These are phyloP conservation scores for Entomortierella beljakovae DNA, from an alignment of 192 early-diverging fungal genomes.

Conservation along the genomic window DNA sequence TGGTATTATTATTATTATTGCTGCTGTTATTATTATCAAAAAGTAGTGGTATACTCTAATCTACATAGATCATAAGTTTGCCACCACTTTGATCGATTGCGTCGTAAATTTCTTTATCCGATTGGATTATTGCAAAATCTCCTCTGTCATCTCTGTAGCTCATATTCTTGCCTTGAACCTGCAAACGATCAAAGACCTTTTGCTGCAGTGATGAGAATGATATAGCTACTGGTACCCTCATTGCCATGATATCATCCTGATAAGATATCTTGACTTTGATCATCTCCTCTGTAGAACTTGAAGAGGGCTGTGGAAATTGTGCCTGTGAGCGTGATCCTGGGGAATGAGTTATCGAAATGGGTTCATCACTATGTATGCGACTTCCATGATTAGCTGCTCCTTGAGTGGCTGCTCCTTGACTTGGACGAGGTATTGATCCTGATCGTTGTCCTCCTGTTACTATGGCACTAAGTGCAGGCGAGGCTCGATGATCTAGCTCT, in stretches of 20 bases:
- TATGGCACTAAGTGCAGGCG: constrained; percentile 1
- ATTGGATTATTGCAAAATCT: constrained; percentile 22
- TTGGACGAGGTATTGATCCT: no score
- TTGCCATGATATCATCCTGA: constrained; percentile 78
- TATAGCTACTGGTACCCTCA: constrained; percentile 69
- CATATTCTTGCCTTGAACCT: constrained; percentile 7
- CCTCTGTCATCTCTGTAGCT: constrained; percentile 47
- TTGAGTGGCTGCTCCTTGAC: no score
- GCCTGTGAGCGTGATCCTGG: constrained; percentile 32
- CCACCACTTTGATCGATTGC: constrained; percentile 53
- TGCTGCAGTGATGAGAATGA: constrained; percentile 65
- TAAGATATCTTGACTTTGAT: constrained; percentile 81
- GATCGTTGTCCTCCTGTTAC: background rate
- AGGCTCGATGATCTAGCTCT: constrained; percentile 26
- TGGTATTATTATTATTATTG: no score
- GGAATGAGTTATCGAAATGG: constrained; percentile 10
- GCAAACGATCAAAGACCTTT: constrained; percentile 70
- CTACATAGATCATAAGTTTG: constrained; percentile 49
- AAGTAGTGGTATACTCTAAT: constrained; percentile 5
- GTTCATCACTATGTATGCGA: constrained; percentile 26
- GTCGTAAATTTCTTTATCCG: constrained; percentile 25
- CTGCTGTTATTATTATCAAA: background rate
- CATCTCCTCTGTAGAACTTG: constrained; percentile 13
- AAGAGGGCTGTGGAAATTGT: background rate
- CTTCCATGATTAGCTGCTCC: no score